Conservation (phyloP, 768 basidiomycete genomes). For the Trametes gibbosa region DNA sequence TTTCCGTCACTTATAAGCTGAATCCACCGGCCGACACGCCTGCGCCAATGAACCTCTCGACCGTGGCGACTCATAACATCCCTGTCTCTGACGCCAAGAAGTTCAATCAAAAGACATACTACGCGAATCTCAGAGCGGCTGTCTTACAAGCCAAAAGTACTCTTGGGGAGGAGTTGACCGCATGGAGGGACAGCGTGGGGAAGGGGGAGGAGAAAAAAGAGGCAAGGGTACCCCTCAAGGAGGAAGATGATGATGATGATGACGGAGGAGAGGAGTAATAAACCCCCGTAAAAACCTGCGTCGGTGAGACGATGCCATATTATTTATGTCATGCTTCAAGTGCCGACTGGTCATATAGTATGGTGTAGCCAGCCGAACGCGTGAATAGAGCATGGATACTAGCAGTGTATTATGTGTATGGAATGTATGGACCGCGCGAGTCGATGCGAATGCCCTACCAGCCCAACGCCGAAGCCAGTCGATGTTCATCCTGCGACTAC, state of each 20-base stretch:
- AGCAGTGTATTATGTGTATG: constrained; percentile 20
- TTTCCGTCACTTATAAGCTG: constrained; percentile 45
- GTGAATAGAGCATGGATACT: constrained; percentile 2
- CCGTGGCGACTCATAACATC: constrained; percentile 28
- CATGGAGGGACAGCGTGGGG: constrained; percentile 73
- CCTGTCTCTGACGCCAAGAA: constrained; percentile 10
- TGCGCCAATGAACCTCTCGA: constrained; percentile 21
- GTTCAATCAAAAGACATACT: constrained; percentile 40
- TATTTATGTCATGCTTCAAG: too few relatives aligned
- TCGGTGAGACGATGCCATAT: too few relatives aligned
- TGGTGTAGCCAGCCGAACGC: background rate
- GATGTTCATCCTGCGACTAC: constrained; percentile 1
- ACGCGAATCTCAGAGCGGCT: constrained; percentile 45
- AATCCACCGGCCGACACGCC: constrained; percentile 37
- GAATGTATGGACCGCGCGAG: background rate
- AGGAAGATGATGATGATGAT: constrained; percentile 44
- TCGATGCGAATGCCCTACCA: background rate
- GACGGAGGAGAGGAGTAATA: constrained; percentile 33
- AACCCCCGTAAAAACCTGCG: too few relatives aligned
- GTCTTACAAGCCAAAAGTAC: constrained; percentile 51
- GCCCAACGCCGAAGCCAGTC: background rate
- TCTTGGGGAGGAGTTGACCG: constrained; percentile 67
- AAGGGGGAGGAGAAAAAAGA: constrained; percentile 64
- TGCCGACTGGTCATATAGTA: too few relatives aligned
- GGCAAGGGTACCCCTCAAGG: constrained; percentile 37